Conservation (phyloP, 2,329 filamentous ascomycete species). For the Phyllosticta paracitricarpa region DNA sequence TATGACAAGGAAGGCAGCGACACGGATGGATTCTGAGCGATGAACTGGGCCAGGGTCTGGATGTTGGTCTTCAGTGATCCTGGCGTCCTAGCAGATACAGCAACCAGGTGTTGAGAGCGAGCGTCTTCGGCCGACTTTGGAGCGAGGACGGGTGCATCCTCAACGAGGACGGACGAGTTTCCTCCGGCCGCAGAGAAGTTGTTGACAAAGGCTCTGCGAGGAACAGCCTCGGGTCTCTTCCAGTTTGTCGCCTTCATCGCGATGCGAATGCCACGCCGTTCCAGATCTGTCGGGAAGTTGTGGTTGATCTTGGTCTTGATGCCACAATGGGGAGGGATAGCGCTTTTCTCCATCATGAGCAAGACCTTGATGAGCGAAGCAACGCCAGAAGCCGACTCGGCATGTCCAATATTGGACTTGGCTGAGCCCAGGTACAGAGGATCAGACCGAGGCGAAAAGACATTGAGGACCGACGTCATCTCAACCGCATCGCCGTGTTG, state of each 20-base stretch:
- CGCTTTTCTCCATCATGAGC: conserved; percentile 23
- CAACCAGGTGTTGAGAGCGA: conserved; percentile 12
- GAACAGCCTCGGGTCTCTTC: conserved; percentile 10
- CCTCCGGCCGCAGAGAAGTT: conserved; percentile 31
- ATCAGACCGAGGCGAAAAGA: conserved; percentile 16
- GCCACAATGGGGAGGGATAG: conserved; percentile 51
- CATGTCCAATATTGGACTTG: conserved; percentile 28
- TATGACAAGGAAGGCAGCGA: conserved; percentile 16
- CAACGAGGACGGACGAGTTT: conserved; percentile 23
- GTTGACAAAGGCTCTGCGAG: conserved; percentile 20
- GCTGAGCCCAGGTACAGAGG: conserved; percentile 20
- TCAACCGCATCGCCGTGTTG: conserved; percentile 19
- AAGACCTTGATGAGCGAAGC: conserved; percentile 25
- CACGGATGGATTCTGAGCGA: conserved; percentile 11
- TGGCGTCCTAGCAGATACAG: conserved; percentile 14
- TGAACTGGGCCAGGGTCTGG: conserved; percentile 9
- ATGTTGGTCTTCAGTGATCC: conserved; percentile 13
- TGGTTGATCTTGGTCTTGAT: conserved; percentile 57
- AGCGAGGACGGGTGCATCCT: conserved; percentile 9
- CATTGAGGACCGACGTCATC: conserved; percentile 13
- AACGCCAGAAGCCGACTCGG: conserved; percentile 24
- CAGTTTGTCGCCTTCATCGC: conserved; percentile 41
- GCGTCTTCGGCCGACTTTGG: conserved; percentile 10
- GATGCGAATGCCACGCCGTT: conserved; percentile 49
- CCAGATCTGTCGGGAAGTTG: conserved; percentile 48